phyloP scores from a whole-genome alignment of 2,329 filamentous ascomycete genomes.

The Ambrosiella xylebori region DNA sequence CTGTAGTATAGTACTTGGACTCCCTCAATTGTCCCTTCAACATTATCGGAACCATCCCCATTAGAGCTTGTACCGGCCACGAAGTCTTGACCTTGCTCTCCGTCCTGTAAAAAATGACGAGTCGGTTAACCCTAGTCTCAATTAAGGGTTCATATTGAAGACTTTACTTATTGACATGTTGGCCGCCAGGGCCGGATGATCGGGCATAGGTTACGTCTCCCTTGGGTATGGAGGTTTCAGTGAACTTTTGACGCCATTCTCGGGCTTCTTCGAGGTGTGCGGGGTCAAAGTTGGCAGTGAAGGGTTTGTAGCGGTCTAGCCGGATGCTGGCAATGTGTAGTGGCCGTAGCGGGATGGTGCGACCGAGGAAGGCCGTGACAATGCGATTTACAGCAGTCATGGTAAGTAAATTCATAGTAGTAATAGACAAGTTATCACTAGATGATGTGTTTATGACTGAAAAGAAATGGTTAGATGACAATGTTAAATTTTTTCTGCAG shows the following conservation, averaged over 20 bases:
- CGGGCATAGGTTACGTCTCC: conserved; percentile 37
- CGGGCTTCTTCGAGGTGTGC: conserved; percentile 34
- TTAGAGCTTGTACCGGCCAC: conserved; percentile 32
- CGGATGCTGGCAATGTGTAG: conserved; percentile 24
- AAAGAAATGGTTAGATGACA: not conserved
- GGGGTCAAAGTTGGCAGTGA: conserved; percentile 31
- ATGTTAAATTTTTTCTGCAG: not conserved
- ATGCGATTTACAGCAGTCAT: not conserved
- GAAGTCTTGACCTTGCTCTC: conserved; percentile 41
- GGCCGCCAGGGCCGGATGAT: conserved; percentile 44
- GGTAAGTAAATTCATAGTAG: not conserved
- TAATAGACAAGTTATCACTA: not conserved
- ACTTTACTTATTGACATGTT: conserved; percentile 44
- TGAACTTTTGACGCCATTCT: conserved; percentile 32
- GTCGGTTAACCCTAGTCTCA: not conserved
- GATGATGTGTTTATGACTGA: not conserved
- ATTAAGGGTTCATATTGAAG: not conserved
- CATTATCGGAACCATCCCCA: conserved; percentile 28
- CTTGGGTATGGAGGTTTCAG: conserved; percentile 27
- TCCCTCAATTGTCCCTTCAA: conserved; percentile 29
- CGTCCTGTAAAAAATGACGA: conserved; percentile 25
- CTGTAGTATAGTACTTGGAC: conserved; percentile 36
- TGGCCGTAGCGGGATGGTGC: not conserved
- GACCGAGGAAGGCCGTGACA: no score
- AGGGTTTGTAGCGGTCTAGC: conserved; percentile 27